Conservation (phyloP, 2,329 filamentous ascomycete genomes). For the Cylindrodendrum hubeiense region DNA sequence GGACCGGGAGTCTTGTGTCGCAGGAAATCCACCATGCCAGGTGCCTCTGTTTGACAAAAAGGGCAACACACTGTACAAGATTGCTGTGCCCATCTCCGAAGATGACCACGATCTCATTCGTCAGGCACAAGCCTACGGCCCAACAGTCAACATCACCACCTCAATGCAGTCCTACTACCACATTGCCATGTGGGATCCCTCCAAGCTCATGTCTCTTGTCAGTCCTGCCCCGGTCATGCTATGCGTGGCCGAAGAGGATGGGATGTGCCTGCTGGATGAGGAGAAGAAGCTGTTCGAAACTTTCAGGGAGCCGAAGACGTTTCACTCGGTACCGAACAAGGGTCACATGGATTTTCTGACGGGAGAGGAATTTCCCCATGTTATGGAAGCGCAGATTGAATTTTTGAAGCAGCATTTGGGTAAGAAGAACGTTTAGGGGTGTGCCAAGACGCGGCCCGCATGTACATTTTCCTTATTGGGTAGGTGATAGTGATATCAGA, state of each 20-base stretch:
- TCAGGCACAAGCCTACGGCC: slow-evolving; percentile 13
- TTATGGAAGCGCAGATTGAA: slow-evolving; percentile 2
- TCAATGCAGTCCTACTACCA: slow-evolving; percentile 25
- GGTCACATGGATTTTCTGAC: slow-evolving; percentile 21
- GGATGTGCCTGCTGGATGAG: slow-evolving; percentile 11
- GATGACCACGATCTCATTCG: slow-evolving; percentile 18
- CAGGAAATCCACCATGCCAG: slow-evolving; percentile 14
- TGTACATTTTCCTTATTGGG: neutral
- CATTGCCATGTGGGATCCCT: slow-evolving; percentile 19
- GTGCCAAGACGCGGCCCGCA: neutral
- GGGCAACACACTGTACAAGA: slow-evolving; percentile 17
- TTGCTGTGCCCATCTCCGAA: slow-evolving; percentile 13
- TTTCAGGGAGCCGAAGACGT: slow-evolving; percentile 11
- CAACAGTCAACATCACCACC: slow-evolving; percentile 17
- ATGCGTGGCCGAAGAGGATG: slow-evolving; percentile 12
- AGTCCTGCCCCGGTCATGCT: slow-evolving; percentile 17
- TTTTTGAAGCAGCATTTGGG: slow-evolving; percentile 3
- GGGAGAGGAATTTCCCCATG: slow-evolving; percentile 1
- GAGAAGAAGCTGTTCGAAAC: slow-evolving; percentile 19
- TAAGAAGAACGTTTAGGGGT: neutral
- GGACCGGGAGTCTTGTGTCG: slow-evolving; percentile 12
- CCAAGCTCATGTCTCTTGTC: slow-evolving; percentile 12
- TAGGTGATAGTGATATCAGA: neutral
- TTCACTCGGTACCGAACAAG: slow-evolving; percentile 18
- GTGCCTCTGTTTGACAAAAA: slow-evolving; percentile 19